Conservation (phyloP, 495 filamentous ascomycete genomes). For the Lophiostoma macrostomum region DNA sequence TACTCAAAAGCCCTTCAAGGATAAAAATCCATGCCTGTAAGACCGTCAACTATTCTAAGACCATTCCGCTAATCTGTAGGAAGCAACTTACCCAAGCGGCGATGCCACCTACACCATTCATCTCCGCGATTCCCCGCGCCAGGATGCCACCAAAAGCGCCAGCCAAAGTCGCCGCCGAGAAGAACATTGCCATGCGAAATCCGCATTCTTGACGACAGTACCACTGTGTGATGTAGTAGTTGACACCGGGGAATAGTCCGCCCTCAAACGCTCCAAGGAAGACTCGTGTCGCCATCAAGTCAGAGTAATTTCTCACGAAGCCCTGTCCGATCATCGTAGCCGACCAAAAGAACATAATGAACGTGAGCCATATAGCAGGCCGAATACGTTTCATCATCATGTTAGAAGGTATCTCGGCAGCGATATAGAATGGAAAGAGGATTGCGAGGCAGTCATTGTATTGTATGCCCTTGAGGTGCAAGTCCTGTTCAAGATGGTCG, state of each 20-base stretch:
- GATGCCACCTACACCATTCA: conserved; percentile 65
- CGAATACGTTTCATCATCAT: conserved; percentile 69
- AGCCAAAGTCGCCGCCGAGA: conserved; percentile 77
- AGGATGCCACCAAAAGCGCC: conserved; percentile 84
- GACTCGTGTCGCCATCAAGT: conserved; percentile 77
- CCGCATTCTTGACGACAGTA: conserved; percentile 80
- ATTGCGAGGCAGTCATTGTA: conserved; percentile 78
- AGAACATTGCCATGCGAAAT: conserved; percentile 77
- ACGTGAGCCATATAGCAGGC: conserved; percentile 44
- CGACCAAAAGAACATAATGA: conserved; percentile 64
- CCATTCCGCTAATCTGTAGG: no score
- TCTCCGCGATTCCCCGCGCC: conserved; percentile 69
- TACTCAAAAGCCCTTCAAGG: conserved; percentile 20
- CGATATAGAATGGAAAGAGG: conserved; percentile 88
- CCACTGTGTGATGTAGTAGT: conserved; percentile 77
- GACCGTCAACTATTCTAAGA: no score
- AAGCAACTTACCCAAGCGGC: no score
- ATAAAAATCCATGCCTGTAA: conserved; percentile 76
- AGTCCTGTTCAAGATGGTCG: conserved; percentile 58
- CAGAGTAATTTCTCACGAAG: conserved; percentile 69
- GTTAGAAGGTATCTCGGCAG: conserved; percentile 85
- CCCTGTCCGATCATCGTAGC: conserved; percentile 80
- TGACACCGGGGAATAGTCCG: conserved; percentile 80
- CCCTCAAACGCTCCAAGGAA: conserved; percentile 83
- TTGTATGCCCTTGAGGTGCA: conserved; percentile 62